Evolutionary conservation across 139 green algal genomes (phyloP).

Genomic region (Coelastrella sp.): DNA sequence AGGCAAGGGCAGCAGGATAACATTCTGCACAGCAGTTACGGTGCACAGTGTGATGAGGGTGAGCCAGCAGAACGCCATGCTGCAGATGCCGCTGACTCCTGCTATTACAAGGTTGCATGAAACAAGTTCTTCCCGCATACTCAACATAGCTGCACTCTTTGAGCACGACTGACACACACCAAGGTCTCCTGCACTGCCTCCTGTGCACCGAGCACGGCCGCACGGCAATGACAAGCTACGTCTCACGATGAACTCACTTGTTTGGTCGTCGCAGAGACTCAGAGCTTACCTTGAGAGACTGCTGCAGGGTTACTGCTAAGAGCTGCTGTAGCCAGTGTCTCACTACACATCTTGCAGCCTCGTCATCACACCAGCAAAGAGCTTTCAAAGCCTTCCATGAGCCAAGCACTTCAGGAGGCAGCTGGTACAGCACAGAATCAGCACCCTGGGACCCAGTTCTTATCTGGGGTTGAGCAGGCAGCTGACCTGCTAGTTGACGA

Average conservation of each 20-base stretch:
- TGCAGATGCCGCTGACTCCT: too few relatives aligned
- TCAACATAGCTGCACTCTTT: too few relatives aligned
- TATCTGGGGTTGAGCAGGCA: constrained; percentile 19
- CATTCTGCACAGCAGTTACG: constrained; percentile 17
- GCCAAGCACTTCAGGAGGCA: constrained; percentile 16
- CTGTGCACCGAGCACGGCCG: too few relatives aligned
- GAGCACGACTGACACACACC: too few relatives aligned
- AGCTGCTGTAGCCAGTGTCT: constrained; percentile 41
- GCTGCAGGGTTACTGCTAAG: constrained; percentile 28
- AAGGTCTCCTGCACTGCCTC: too few relatives aligned
- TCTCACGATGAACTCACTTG: too few relatives aligned
- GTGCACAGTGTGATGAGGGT: too few relatives aligned
- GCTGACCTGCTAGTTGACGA: constrained; percentile 11
- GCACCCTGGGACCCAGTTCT: neutral
- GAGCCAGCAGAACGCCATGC: neutral
- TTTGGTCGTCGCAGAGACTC: too few relatives aligned
- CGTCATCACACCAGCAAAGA: constrained; percentile 46
- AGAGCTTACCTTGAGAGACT: constrained; percentile 10
- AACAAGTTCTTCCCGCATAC: too few relatives aligned
- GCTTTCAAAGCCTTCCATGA: constrained; percentile 31
- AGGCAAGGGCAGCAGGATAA: constrained; percentile 29
- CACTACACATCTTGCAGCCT: neutral
- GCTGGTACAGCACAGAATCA: neutral
- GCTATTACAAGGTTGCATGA: too few relatives aligned
- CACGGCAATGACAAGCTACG: too few relatives aligned